A percentile compares a stretch with the other conserved stretches of the same genome.
These are phyloP conservation scores for Chalciporus sphaerocephalus DNA, from an alignment of 768 basidiomycete species.

Conservation along the genomic window DNA sequence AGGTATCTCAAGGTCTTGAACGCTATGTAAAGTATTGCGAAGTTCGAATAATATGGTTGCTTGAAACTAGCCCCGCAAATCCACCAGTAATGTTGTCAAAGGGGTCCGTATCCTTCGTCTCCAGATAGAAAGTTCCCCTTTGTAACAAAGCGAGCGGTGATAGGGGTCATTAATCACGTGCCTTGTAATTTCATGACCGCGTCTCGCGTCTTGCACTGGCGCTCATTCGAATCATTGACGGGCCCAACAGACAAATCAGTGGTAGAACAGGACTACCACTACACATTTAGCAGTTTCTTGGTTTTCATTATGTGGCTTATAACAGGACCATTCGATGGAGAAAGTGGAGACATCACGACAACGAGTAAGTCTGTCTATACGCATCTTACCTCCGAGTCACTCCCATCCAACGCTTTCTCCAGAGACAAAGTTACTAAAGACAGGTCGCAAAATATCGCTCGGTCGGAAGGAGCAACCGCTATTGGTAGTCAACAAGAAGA, in stretches of 20 bases:
- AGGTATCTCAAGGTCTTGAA: constrained; percentile 2
- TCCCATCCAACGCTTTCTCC: neutral
- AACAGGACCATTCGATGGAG: constrained; percentile 50
- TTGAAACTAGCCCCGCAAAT: too few relatives aligned
- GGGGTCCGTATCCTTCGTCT: too few relatives aligned
- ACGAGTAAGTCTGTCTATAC: constrained; percentile 35
- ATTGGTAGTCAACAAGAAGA: constrained; percentile 53
- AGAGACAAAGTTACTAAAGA: constrained; percentile 60
- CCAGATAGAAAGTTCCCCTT: too few relatives aligned
- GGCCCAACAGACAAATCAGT: neutral
- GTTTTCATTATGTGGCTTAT: constrained; percentile 47
- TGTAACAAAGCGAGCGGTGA: too few relatives aligned
- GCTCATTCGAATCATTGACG: neutral
- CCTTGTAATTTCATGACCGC: neutral
- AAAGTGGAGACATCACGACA: constrained; percentile 31
- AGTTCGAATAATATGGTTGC: constrained; percentile 10
- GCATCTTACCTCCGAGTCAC: constrained; percentile 19
- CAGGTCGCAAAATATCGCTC: constrained; percentile 48
- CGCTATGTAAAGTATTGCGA: constrained; percentile 21
- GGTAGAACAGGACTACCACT: neutral
- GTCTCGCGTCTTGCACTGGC: neutral
- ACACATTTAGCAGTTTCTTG: neutral
- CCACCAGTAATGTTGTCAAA: too few relatives aligned
- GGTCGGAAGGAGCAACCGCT: constrained; percentile 56
- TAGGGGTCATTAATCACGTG: constrained; percentile 8